phyloP scores from a whole-genome alignment of 306 rosid genomes.

The Macrotyloma uniflorum region DNA sequence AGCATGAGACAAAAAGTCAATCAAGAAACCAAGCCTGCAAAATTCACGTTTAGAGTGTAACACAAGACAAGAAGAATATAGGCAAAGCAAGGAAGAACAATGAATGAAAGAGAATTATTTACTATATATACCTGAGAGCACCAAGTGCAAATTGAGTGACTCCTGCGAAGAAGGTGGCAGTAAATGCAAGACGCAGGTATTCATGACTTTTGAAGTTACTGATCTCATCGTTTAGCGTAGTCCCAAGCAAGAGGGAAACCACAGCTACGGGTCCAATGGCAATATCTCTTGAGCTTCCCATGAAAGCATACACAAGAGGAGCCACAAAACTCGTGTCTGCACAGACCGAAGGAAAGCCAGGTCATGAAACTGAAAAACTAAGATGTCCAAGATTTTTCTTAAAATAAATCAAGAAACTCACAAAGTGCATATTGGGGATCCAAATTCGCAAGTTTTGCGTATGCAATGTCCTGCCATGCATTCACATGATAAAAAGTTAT shows the following conservation, averaged over 20 bases:
- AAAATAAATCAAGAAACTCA: constrained; percentile 34
- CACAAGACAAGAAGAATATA: neutral
- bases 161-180: constrained; percentile 90
- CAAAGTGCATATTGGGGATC: constrained; percentile 52
- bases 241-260: constrained; percentile 82
- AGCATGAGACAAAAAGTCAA: constrained; percentile 89
- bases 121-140: constrained; percentile 51
- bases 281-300: constrained; percentile 90
- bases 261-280: constrained; percentile 91
- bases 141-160: constrained; percentile 70
- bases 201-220: constrained; percentile 25
- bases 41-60: neutral
- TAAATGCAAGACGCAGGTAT: constrained; percentile 65
- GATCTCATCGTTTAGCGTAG: constrained; percentile 49
- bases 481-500: constrained; percentile 3
- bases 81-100: neutral
- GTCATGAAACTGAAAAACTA: neutral
- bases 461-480: constrained; percentile 43
- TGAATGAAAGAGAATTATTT: neutral
- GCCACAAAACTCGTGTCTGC: constrained; percentile 79
- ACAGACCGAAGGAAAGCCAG: neutral
- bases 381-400: neutral
- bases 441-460: constrained; percentile 62
- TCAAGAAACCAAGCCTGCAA: constrained; percentile 86
- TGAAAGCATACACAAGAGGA: constrained; percentile 75